Conservation (phyloP, 108 stramenopile genomes). For the Skeletonema marinoi region DNA sequence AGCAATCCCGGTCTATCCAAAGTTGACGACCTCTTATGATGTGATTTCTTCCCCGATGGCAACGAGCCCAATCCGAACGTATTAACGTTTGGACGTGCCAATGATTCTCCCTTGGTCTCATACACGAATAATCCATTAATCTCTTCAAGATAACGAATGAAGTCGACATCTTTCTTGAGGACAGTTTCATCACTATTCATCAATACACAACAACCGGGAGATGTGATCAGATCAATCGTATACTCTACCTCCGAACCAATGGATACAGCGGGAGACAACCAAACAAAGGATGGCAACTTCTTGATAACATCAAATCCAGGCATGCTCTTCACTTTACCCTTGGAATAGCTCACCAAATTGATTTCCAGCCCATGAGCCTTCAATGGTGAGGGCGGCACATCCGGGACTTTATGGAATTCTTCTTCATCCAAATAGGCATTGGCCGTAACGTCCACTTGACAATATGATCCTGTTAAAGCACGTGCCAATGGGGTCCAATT, state of each 20-base stretch:
- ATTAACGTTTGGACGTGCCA: conserved; percentile 70
- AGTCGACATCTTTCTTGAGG: conserved; percentile 69
- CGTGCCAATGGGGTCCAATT: conserved; percentile 83
- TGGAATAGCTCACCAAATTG: conserved; percentile 77
- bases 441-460: conserved; percentile 78
- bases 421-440: conserved; percentile 82
- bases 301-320: conserved; percentile 83
- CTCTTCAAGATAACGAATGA: conserved; percentile 83
- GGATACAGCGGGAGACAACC: conserved; percentile 60
- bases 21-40: conserved; percentile 52
- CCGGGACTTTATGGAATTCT: conserved; percentile 58
- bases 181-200: conserved; percentile 68
- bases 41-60: conserved; percentile 31
- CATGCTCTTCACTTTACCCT: conserved; percentile 68
- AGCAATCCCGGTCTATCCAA: conserved; percentile 73
- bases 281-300: conserved; percentile 74
- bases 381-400: conserved; percentile 75
- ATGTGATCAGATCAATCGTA: conserved; percentile 74
- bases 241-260: conserved; percentile 69
- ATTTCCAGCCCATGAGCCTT: conserved; percentile 87
- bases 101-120: conserved; percentile 66
- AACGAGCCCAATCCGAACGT: conserved; percentile 47
- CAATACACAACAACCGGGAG: conserved; percentile 76
- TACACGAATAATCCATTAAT: conserved; percentile 84
- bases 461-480: conserved; percentile 70